Conservation (phyloP, 1,139 yeast genomes). For the Debaryomyces coudertii region DNA sequence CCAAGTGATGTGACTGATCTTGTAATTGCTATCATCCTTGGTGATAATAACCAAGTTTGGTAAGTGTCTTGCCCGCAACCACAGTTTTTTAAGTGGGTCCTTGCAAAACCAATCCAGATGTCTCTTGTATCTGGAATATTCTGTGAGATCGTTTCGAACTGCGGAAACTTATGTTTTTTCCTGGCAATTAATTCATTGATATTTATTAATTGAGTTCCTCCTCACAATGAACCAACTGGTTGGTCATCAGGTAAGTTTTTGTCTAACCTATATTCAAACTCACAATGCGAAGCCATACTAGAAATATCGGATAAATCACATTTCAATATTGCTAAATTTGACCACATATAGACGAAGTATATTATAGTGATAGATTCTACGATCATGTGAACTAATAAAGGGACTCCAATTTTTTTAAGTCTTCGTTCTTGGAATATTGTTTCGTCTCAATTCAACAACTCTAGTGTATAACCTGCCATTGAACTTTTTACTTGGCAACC, state of each 20-base stretch:
- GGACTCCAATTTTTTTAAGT: conserved; percentile 40
- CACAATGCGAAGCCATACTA: conserved; percentile 28
- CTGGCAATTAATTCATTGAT: conserved; percentile 26
- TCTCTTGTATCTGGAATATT: conserved; percentile 23
- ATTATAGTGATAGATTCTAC: conserved; percentile 21
- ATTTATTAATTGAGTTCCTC: conserved; percentile 39
- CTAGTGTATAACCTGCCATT: conserved; percentile 24
- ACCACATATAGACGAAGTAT: conserved; percentile 41
- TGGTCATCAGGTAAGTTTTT: conserved; percentile 17
- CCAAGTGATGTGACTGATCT: conserved; percentile 36
- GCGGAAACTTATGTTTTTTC: not conserved
- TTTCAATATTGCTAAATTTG: conserved; percentile 36
- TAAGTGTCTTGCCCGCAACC: conserved; percentile 51
- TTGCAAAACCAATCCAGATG: conserved; percentile 43
- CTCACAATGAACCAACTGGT: conserved; percentile 36
- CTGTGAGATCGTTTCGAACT: conserved; percentile 12
- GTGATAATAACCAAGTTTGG: conserved; percentile 44
- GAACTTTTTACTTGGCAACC: conserved; percentile 15
- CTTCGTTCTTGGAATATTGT: conserved; percentile 16
- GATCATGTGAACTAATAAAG: conserved; percentile 23
- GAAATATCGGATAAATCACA: conserved; percentile 28
- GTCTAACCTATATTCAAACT: conserved; percentile 27
- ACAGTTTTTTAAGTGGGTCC: conserved; percentile 48
- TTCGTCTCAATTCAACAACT: conserved; percentile 31
- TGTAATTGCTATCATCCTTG: conserved; percentile 33